phyloP scores from a whole-genome alignment of 768 basidiomycete species.

The Harrya chromipes region DNA sequence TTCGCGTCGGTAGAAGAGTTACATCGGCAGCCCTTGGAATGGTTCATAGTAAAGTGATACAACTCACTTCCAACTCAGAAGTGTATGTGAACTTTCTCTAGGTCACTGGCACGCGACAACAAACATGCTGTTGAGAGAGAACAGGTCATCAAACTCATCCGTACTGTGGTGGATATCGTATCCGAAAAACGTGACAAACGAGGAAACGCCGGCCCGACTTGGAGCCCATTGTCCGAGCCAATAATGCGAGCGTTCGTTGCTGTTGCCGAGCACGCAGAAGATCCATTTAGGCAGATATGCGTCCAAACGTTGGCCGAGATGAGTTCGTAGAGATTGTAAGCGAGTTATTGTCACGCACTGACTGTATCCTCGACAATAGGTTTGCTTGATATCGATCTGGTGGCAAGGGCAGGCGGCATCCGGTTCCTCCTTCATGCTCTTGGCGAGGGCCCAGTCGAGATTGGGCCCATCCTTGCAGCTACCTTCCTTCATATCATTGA shows the following conservation, averaged over 20 bases:
- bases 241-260: slow-evolving; percentile 89
- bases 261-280: slow-evolving; percentile 89
- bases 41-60: slow-evolving; percentile 86
- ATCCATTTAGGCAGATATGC: slow-evolving; percentile 78
- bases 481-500: slow-evolving; percentile 84
- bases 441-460: slow-evolving; percentile 85
- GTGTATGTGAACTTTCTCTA: slow-evolving; percentile 29
- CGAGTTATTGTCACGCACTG: slow-evolving; percentile 7
- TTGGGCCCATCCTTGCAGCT: slow-evolving; percentile 73
- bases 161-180: slow-evolving; percentile 75
- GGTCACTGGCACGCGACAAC: slow-evolving; percentile 82
- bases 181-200: slow-evolving; percentile 49
- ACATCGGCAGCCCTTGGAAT: slow-evolving; percentile 67
- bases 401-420: slow-evolving; percentile 78
- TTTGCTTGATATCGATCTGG: slow-evolving; percentile 81
- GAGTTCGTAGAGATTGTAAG: slow-evolving; percentile 44
- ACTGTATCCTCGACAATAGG: slow-evolving; percentile 44
- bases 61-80: background rate
- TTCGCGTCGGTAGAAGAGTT: slow-evolving; percentile 64
- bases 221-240: slow-evolving; percentile 65
- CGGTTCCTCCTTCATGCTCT: slow-evolving; percentile 82
- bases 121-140: slow-evolving; percentile 84
- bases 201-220: slow-evolving; percentile 38
- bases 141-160: slow-evolving; percentile 87
- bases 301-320: slow-evolving; percentile 90